Conservation (phyloP, 495 filamentous ascomycete species). For the Penicillium turbatum region DNA sequence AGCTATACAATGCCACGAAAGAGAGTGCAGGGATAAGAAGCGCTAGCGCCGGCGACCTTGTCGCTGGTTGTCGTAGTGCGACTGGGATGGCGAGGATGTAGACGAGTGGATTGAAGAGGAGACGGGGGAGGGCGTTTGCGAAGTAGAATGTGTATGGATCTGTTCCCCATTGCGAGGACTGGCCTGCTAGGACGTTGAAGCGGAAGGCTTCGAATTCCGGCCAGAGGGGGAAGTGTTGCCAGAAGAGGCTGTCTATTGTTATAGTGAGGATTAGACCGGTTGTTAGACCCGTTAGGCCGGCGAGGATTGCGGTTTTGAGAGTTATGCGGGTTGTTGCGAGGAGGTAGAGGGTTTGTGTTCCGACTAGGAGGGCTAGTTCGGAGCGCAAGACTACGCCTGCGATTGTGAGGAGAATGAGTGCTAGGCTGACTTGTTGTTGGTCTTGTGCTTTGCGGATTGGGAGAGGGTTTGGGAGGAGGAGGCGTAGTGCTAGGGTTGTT, state of each 20-base stretch:
- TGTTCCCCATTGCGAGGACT: constrained; percentile 81
- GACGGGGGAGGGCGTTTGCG: constrained; percentile 70
- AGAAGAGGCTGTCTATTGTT: constrained; percentile 75
- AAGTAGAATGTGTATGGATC: constrained; percentile 86
- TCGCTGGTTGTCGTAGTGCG: constrained; percentile 51
- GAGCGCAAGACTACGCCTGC: constrained; percentile 86
- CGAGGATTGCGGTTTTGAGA: constrained; percentile 56
- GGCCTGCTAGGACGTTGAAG: constrained; percentile 73
- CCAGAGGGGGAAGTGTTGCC: constrained; percentile 77
- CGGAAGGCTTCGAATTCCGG: constrained; percentile 86
- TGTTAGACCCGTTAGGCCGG: constrained; percentile 63
- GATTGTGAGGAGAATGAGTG: constrained; percentile 72
- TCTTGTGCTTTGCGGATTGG: constrained; percentile 22
- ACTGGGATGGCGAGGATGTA: constrained; percentile 61
- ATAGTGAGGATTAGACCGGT: constrained; percentile 55
- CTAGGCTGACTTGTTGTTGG: constrained; percentile 44
- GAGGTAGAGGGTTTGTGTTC: constrained; percentile 42
- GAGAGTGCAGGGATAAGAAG: constrained; percentile 61
- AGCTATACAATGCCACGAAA: constrained; percentile 76
- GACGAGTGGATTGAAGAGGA: constrained; percentile 74
- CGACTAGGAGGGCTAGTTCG: constrained; percentile 80
- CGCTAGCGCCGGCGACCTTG: constrained; percentile 41
- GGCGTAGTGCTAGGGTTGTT: constrained; percentile 65
- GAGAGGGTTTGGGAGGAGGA: constrained; percentile 56
- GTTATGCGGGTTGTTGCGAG: constrained; percentile 52